Base-by-base conservation (phyloP, 352 stramenopile species). In the Pythium vanterpoolii region DNA sequence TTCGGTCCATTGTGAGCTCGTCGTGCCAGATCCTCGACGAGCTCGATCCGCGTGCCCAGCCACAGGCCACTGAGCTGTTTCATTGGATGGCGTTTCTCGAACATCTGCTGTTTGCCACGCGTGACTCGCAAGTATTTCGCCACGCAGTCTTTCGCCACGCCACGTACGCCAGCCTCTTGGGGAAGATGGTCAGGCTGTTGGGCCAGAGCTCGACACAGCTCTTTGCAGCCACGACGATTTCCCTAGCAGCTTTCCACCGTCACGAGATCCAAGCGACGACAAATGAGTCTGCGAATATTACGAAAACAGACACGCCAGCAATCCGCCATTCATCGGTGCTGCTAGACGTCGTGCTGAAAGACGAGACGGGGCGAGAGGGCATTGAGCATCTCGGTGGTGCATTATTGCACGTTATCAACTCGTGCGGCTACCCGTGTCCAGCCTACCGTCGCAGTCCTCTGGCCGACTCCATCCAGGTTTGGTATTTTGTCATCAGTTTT, bases 361-460 rank as follows among this genome's bases (percentile, higher is more conserved):
- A 78, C 40, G 28, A 64, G 45, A 30, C 40, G 2, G 36, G 47
- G 14, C 73, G 81, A 28, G 77, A 87, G 24, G 82, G 82, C 11
- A 71, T 70, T 21, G 64, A 91, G 43, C 76, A 89, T 60, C 46
- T 91, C 23, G 76, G 82, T 31, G 77, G 76, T 18, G 82, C 82
- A 46, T 44, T 91, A 39, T 66, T 91, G 61, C 79, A 91, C 64
- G 82, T 89, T 56, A 88, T 91, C 60, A 91, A 91, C 54, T 87
- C 79, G 60, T 89, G 82, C 30, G 82, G 82, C n/a, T 89, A 73
- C 64, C 82, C 82, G 38, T 89, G 78, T 62, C 69, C 73, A 0
- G 40, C 36, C 1, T 53, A 68, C 42, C 65, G 78, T 18, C 53
- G 63, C 24, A 58, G 73, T 8, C 70, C 86, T 26, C 64, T 91